Evolutionary conservation across 2,329 filamentous ascomycete genomes (phyloP).

Genomic region (Scedosporium aurantiacum): DNA sequence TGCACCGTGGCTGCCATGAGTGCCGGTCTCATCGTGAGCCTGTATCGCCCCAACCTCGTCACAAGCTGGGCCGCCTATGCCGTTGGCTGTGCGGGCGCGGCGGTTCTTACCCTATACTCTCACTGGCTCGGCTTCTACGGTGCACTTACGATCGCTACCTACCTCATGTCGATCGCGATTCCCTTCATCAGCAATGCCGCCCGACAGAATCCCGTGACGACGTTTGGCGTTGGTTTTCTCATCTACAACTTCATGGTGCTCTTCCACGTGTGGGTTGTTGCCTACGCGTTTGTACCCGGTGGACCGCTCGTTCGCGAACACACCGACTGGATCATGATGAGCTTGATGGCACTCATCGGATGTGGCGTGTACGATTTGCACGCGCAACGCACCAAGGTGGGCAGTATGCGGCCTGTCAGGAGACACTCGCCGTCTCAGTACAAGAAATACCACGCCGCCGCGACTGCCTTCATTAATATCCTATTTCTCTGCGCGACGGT

Average conservation of each 20-base stretch:
- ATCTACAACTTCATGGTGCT: constrained; percentile 89
- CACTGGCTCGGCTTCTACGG: constrained; percentile 91
- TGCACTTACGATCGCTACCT: constrained; percentile 61
- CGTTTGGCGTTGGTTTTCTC: constrained; percentile 82
- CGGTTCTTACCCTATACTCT: constrained; percentile 61
- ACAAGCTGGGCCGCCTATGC: constrained; percentile 72
- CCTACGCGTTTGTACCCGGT: constrained; percentile 94
- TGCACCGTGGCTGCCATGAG: constrained; percentile 83
- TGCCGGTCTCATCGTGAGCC: constrained; percentile 62
- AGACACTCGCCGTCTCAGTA: constrained; percentile 25
- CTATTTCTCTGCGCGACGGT: constrained; percentile 73
- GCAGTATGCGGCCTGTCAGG: constrained; percentile 13
- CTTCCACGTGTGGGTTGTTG: constrained; percentile 98
- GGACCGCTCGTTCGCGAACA: constrained; percentile 85
- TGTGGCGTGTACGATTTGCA: constrained; percentile 64
- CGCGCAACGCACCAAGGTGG: constrained; percentile 20
- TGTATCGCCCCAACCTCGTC: constrained; percentile 59
- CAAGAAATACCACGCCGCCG: constrained; percentile 40
- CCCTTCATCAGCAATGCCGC: constrained; percentile 66
- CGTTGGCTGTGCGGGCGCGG: constrained; percentile 67
- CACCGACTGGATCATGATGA: constrained; percentile 90
- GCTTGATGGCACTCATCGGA: constrained; percentile 74
- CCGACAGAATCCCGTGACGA: constrained; percentile 62
- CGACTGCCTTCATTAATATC: constrained; percentile 66
- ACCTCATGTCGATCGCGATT: constrained; percentile 70